Percentiles rank a stretch among this genome's conserved stretches.
phyloP scores from a whole-genome alignment of 2,329 filamentous ascomycete genomes.

The Fusarium dimerum region DNA sequence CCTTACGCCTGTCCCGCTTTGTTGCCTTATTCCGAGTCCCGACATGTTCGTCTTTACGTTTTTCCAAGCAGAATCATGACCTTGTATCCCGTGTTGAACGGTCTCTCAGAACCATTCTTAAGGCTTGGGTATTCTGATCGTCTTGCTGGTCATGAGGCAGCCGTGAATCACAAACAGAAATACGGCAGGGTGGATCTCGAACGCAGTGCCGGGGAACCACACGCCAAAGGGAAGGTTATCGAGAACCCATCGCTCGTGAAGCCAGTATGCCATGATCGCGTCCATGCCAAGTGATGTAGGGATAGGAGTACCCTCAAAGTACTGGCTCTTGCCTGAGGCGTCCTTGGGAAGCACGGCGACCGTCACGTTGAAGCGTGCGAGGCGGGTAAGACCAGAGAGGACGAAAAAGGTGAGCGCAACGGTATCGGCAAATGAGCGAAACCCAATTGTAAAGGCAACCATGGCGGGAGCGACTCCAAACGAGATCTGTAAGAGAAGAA shows the following conservation, averaged over 20 bases:
- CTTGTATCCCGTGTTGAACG: constrained; percentile 16
- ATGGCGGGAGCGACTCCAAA: constrained; percentile 90
- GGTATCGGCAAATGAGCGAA: constrained; percentile 84
- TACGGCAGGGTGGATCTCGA: constrained; percentile 85
- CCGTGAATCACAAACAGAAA: constrained; percentile 84
- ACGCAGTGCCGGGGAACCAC: constrained; percentile 62
- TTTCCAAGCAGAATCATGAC: constrained; percentile 2
- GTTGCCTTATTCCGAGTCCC: background rate
- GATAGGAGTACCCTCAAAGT: constrained; percentile 97
- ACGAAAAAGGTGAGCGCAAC: constrained; percentile 83
- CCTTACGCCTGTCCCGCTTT: no score
- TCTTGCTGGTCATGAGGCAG: constrained; percentile 94
- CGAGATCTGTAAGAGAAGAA: constrained; percentile 67
- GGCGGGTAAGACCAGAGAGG: constrained; percentile 86
- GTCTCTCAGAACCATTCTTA: constrained; percentile 33
- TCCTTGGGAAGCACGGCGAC: constrained; percentile 89
- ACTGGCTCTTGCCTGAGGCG: constrained; percentile 83
- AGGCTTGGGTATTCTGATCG: constrained; percentile 90
- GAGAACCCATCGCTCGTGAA: constrained; percentile 76
- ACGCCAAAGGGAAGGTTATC: constrained; percentile 77
- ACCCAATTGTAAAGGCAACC: constrained; percentile 83
- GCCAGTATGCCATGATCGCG: constrained; percentile 86
- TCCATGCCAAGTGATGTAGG: constrained; percentile 84
- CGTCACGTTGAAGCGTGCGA: constrained; percentile 97
- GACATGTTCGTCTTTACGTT: constrained; percentile 1